A percentile compares a stretch with the other conserved stretches of the same genome.
These are phyloP conservation scores for Ilex paraguariensis DNA, from an alignment of 305 asterid genomes.

Conservation along the genomic window DNA sequence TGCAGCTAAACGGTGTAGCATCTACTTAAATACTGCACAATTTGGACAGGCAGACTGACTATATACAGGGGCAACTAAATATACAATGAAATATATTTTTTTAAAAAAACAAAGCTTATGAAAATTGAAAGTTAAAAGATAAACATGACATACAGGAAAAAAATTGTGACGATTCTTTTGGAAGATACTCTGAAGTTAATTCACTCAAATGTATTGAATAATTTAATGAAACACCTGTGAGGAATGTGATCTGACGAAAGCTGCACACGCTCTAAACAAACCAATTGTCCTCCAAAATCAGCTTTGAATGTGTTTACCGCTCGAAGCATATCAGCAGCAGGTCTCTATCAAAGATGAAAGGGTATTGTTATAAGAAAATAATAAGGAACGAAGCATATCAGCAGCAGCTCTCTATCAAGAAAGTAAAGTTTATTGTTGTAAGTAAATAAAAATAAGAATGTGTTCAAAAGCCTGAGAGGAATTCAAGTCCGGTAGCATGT, in stretches of 20 bases:
- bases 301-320: constrained; percentile 92
- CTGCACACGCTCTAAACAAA: constrained; percentile 84
- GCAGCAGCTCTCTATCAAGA: constrained; percentile 65
- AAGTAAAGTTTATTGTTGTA: constrained; percentile 8
- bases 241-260: constrained; percentile 98
- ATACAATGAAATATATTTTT: too few relatives aligned
- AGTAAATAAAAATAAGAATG: neutral
- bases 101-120: too few relatives aligned
- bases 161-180: too few relatives aligned
- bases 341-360: constrained; percentile 47
- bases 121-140: too few relatives aligned
- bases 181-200: too few relatives aligned
- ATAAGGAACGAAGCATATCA: constrained; percentile 55
- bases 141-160: too few relatives aligned
- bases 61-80: too few relatives aligned
- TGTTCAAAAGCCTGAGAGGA: too few relatives aligned
- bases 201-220: neutral
- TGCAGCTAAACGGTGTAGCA: too few relatives aligned
- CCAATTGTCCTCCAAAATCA: constrained; percentile 86
- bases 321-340: constrained; percentile 81
- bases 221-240: constrained; percentile 60
- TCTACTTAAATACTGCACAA: too few relatives aligned
- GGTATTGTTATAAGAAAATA: neutral
- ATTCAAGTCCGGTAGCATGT: too few relatives aligned
- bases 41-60: too few relatives aligned